phyloP scores from a whole-genome alignment of 305 asterid species.

The Solanum hybrid region DNA sequence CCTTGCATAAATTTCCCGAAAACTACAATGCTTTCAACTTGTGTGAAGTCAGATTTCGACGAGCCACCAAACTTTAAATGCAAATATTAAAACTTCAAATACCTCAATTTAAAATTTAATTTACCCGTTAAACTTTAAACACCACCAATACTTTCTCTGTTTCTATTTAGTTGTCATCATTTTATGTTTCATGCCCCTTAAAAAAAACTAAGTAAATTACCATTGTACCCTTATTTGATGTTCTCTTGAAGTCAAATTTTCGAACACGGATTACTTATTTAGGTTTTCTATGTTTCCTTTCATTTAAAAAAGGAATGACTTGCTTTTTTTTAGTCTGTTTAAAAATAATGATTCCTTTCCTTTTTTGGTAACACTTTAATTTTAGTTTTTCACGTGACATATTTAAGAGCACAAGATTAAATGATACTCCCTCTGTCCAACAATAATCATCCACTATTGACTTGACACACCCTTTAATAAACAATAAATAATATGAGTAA shows the following conservation, averaged over 20 bases:
- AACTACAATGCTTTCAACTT: not conserved
- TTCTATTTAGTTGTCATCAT: too few relatives aligned
- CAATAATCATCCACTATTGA: not conserved
- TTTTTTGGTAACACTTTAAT: not conserved
- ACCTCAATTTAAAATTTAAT: not conserved
- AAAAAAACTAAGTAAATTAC: too few relatives aligned
- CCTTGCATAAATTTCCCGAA: not conserved
- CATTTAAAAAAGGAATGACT: not conserved
- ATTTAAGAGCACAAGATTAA: not conserved
- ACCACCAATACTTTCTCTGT: not conserved
- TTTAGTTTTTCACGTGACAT: too few relatives aligned
- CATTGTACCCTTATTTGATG: too few relatives aligned
- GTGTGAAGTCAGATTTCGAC: not conserved
- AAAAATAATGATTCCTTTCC: too few relatives aligned
- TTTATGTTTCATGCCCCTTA: not conserved
- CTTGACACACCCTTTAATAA: not conserved
- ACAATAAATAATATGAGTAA: not conserved
- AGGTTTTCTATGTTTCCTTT: not conserved
- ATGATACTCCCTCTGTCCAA: not conserved
- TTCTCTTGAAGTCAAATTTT: not conserved
- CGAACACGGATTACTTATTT: too few relatives aligned
- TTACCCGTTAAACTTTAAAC: not conserved
- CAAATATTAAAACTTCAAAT: not conserved
- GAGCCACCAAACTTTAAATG: not conserved
- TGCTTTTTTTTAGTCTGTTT: not conserved